These are phyloP conservation scores for Kregervanrija delftensis DNA, from an alignment of 805 yeast species.

Conservation along the genomic window DNA sequence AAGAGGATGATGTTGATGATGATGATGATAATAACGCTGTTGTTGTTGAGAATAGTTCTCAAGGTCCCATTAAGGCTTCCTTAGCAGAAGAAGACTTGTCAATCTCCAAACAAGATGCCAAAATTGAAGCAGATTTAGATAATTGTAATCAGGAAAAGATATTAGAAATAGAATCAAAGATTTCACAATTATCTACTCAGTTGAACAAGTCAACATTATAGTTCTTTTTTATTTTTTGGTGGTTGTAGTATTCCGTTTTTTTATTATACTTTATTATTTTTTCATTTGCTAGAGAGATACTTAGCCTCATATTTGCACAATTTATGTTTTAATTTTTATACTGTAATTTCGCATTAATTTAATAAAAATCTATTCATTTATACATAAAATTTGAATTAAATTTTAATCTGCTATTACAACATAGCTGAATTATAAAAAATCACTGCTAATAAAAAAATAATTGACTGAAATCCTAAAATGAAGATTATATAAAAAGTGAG, in stretches of 20 bases:
- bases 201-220: no score
- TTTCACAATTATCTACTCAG: no score
- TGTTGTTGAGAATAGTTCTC: background rate
- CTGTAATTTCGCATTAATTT: no score
- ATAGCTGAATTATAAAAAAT: no score
- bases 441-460: no score
- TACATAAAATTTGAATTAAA: no score
- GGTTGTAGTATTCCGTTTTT: background rate
- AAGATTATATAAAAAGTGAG: background rate
- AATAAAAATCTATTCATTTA: no score
- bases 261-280: background rate
- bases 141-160: background rate
- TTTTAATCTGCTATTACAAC: no score
- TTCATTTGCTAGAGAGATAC: no score
- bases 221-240: background rate
- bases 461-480: background rate
- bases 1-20: background rate
- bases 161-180: no score
- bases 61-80: background rate
- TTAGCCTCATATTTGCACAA: no score
- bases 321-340: no score
- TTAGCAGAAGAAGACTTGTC: constrained; percentile 1
- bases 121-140: background rate
- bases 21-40: background rate
- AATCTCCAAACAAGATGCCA: background rate